Conservation (phyloP, 768 basidiomycete genomes). For the Xerocomellus chrysenteron region DNA sequence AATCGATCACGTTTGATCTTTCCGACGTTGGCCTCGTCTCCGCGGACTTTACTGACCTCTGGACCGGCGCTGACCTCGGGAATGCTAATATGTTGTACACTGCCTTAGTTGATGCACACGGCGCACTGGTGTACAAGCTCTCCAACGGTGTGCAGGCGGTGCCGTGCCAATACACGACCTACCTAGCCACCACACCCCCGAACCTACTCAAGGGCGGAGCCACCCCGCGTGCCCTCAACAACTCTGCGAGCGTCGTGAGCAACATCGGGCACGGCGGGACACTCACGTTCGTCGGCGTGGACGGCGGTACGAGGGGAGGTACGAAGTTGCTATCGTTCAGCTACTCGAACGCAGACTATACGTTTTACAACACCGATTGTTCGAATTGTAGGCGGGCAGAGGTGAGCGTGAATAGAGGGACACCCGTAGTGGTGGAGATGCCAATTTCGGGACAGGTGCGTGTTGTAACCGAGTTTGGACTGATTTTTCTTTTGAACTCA, state of each 20-base stretch:
- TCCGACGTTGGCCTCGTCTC: background rate
- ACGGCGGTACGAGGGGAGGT: conserved; percentile 1
- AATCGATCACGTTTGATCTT: conserved; percentile 1
- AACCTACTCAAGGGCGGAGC: conserved; percentile 7
- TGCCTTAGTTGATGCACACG: background rate
- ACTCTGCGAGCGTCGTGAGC: background rate
- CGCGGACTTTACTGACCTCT: conserved; percentile 6
- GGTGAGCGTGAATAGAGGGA: conserved; percentile 3
- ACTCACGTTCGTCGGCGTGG: conserved; percentile 7
- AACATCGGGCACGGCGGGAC: conserved; percentile 1
- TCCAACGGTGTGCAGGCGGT: background rate
- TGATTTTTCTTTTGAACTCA: background rate
- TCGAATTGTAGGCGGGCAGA: conserved; percentile 7
- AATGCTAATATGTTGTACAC: background rate
- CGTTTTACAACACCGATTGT: conserved; percentile 2
- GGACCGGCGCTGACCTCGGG: conserved; percentile 1
- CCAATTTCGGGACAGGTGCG: conserved; percentile 8
- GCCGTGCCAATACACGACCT: background rate
- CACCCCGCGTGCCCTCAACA: background rate
- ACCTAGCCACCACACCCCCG: background rate
- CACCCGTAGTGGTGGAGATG: conserved; percentile 7
- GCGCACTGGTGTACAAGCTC: conserved; percentile 4
- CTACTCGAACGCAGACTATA: conserved; percentile 11
- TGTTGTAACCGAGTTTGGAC: background rate
- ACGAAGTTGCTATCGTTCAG: background rate